Evolutionary conservation across 257 asterid species (phyloP).

Genomic region (Solanum sitiens): DNA sequence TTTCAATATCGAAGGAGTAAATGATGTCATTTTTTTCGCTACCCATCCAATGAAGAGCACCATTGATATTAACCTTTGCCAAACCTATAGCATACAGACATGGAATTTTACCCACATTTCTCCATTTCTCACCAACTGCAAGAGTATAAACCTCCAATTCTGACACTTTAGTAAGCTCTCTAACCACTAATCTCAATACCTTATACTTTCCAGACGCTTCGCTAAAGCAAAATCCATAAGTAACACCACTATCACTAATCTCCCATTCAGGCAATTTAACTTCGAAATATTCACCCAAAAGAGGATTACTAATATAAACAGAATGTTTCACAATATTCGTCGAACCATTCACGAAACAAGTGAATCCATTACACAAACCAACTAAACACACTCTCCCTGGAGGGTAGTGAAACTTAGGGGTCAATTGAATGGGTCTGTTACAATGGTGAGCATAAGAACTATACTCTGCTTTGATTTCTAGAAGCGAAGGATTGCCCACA

Average conservation of each 20-base stretch:
- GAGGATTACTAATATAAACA: background rate
- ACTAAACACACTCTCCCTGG: background rate
- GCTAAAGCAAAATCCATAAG: background rate
- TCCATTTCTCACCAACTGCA: background rate
- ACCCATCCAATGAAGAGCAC: no score
- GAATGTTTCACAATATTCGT: background rate
- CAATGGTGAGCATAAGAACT: background rate
- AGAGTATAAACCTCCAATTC: background rate
- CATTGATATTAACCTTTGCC: background rate
- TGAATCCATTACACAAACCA: background rate
- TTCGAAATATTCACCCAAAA: background rate
- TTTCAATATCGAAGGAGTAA: no score
- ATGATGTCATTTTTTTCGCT: no score
- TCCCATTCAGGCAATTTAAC: background rate
- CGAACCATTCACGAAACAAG: background rate
- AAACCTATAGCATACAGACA: background rate
- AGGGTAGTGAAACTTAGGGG: background rate
- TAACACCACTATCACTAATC: background rate
- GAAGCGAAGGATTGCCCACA: background rate
- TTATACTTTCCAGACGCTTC: background rate
- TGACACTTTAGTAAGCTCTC: background rate
- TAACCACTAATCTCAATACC: background rate
- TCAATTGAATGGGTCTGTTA: background rate
- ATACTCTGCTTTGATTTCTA: background rate
- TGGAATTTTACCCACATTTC: background rate